Conservation (phyloP, 768 basidiomycete species). For the Podaxis sp. region DNA sequence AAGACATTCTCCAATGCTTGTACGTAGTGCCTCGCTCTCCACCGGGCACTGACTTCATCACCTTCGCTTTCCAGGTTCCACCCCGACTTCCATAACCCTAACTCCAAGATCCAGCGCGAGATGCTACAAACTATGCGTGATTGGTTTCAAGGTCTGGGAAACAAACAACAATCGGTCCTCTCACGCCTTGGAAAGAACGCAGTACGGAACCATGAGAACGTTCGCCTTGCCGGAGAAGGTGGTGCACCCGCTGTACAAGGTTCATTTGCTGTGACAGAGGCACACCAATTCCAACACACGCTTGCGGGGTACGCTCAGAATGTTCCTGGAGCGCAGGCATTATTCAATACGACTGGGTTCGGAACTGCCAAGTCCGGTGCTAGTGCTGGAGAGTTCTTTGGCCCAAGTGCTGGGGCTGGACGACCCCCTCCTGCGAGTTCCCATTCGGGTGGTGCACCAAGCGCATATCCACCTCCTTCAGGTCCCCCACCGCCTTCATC, state of each 20-base stretch:
- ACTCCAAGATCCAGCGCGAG: slow-evolving; percentile 65
- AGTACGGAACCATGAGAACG: slow-evolving; percentile 71
- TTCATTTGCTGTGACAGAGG: slow-evolving; percentile 43
- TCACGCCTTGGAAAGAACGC: slow-evolving; percentile 57
- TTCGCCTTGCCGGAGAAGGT: slow-evolving; percentile 52
- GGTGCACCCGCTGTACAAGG: slow-evolving; percentile 43
- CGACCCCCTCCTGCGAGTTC: slow-evolving; percentile 2
- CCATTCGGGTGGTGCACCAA: slow-evolving; percentile 16
- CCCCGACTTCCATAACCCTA: slow-evolving; percentile 69
- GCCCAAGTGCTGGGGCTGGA: slow-evolving; percentile 9
- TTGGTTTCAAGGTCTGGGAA: slow-evolving; percentile 55
- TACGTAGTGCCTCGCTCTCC: slow-evolving; percentile 25
- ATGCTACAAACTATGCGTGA: slow-evolving; percentile 67
- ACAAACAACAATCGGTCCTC: slow-evolving; percentile 44
- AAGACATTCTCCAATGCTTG: slow-evolving; percentile 67
- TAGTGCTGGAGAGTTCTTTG: slow-evolving; percentile 28
- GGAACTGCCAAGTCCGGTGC: slow-evolving; percentile 23
- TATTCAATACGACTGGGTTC: slow-evolving; percentile 27
- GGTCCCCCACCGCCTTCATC: slow-evolving; percentile 18
- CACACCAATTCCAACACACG: slow-evolving; percentile 42
- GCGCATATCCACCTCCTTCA: slow-evolving; percentile 19
- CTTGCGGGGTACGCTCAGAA: slow-evolving; percentile 40
- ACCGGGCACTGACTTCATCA: background rate
- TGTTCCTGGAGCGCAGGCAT: slow-evolving; percentile 43
- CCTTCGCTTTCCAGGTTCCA: slow-evolving; percentile 54